A percentile compares a stretch with the other conserved stretches of the same genome.
These are phyloP conservation scores for Podila horticola DNA, from an alignment of 192 early-diverging fungal genomes.

Conservation along the genomic window DNA sequence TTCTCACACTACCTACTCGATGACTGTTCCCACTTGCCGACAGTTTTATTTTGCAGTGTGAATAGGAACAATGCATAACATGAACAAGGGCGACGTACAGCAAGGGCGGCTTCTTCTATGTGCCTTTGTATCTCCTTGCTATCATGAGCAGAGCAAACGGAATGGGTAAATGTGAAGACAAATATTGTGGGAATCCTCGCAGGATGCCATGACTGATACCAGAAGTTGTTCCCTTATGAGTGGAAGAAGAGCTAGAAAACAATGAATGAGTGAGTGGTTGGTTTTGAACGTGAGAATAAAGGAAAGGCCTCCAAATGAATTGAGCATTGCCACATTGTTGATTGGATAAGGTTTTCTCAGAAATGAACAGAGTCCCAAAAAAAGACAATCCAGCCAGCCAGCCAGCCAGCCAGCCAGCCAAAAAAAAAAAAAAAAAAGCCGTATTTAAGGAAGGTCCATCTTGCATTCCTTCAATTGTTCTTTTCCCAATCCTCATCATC, in stretches of 20 bases:
- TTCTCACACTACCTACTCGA: not conserved
- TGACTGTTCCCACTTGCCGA: not conserved
- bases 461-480: not conserved
- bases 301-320: not conserved
- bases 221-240: too few species aligned
- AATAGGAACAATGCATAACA: conserved; percentile 5
- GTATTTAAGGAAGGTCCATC: not conserved
- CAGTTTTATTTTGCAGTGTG: not conserved
- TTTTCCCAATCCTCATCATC: conserved; percentile 6
- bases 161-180: too few species aligned
- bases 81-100: not conserved
- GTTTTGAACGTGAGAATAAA: too few species aligned
- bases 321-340: not conserved
- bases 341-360: too few species aligned
- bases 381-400: not conserved
- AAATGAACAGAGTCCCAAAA: not conserved
- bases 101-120: not conserved
- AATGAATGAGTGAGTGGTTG: not conserved
- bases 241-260: too few species aligned
- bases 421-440: too few species aligned
- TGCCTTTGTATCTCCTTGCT: too few species aligned
- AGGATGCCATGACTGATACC: too few species aligned
- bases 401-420: too few species aligned
- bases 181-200: too few species aligned
- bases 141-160: too few species aligned